phyloP scores from a whole-genome alignment of 1,284 basidiomycete species.

The Exobasidium rhododendri region DNA sequence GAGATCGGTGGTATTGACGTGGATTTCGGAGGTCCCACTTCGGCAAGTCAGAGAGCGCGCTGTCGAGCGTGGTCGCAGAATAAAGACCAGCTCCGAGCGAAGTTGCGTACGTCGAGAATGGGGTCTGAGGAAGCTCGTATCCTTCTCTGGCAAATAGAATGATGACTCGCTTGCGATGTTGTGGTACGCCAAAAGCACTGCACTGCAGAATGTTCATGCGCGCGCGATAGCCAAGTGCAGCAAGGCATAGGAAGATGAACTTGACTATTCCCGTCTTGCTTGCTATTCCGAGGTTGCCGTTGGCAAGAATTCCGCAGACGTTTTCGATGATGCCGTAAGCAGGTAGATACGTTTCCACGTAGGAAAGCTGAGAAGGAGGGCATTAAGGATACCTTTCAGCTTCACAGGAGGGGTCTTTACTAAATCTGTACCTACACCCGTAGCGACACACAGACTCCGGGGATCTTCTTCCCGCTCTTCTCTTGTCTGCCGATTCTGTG shows the following conservation, averaged over 20 bases:
- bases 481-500: not conserved
- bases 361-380: not conserved
- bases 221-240: not conserved
- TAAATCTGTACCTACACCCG: too few relatives aligned
- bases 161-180: not conserved
- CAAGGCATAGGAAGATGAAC: not conserved
- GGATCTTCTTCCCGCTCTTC: not conserved
- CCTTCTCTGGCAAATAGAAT: not conserved
- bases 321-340: constrained; percentile 8
- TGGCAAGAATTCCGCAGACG: constrained; percentile 3
- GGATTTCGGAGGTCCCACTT: not conserved
- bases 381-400: too few relatives aligned
- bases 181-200: not conserved
- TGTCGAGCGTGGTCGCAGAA: not conserved
- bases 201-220: not conserved
- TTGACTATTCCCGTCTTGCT: not conserved
- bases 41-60: constrained; percentile 7
- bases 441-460: not conserved
- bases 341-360: not conserved
- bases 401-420: too few relatives aligned
- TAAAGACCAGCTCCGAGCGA: not conserved
- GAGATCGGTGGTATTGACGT: too few relatives aligned
- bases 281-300: not conserved
- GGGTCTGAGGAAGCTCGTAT: not conserved
- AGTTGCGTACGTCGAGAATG: not conserved